Conservation (phyloP, 1,284 basidiomycete species). For the Gastroboletus turbinatus region DNA sequence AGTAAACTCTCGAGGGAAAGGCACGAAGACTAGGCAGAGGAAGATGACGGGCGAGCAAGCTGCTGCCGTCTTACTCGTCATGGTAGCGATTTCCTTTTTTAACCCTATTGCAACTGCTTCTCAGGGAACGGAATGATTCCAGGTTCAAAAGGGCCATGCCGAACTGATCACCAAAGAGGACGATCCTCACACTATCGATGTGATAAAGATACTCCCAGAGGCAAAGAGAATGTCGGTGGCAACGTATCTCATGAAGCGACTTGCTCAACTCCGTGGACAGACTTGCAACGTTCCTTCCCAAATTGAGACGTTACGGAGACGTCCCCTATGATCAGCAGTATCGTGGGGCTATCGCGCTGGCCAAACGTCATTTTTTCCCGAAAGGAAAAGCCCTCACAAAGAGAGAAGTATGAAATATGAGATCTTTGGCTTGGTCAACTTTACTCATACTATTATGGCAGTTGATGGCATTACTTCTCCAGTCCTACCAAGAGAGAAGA, state of each 20-base stretch:
- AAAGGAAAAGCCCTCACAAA: conserved; percentile 26
- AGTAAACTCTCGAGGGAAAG: conserved; percentile 29
- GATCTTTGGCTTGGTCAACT: background rate
- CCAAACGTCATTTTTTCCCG: conserved; percentile 32
- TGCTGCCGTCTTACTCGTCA: conserved; percentile 24
- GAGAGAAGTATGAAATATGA: conserved; percentile 20
- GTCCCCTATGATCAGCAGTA: conserved; percentile 30
- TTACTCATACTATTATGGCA: conserved; percentile 13
- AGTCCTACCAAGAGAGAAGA: conserved; percentile 27
- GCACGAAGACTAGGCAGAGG: conserved; percentile 20
- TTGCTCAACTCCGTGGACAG: conserved; percentile 14
- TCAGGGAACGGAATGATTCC: background rate
- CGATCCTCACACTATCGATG: conserved; percentile 21
- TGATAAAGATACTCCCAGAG: conserved; percentile 27
- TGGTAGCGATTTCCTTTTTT: conserved; percentile 7
- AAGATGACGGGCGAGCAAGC: conserved; percentile 28
- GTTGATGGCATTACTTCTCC: conserved; percentile 30
- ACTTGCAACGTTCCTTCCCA: conserved; percentile 32
- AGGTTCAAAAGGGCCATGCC: conserved; percentile 31
- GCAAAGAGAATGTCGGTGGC: conserved; percentile 27
- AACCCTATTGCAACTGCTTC: background rate
- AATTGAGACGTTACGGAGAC: conserved; percentile 32
- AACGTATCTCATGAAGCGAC: background rate
- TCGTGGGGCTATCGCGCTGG: conserved; percentile 30
- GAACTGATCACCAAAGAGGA: conserved; percentile 21